Evolutionary conservation across 441 rosid species (phyloP).

Genomic region (Mallotus repandus): DNA sequence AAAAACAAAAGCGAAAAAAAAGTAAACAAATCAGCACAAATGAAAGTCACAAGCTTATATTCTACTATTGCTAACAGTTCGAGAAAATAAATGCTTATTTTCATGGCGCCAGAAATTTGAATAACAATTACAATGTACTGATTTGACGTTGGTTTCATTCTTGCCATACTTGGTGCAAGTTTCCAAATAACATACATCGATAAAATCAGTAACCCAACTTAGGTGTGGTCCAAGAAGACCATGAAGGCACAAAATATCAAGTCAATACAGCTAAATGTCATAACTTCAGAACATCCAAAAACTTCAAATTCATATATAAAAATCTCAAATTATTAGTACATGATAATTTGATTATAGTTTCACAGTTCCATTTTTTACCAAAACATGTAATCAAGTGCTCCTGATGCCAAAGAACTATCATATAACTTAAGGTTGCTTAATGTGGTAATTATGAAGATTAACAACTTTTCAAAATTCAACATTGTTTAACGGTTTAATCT

Average conservation of each 20-base stretch:
- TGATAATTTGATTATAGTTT: neutral
- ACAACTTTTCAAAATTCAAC: neutral
- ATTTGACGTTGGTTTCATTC: neutral
- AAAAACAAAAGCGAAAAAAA: neutral
- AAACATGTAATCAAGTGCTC: neutral
- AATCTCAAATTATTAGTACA: neutral
- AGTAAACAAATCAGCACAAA: slow-evolving; percentile 5
- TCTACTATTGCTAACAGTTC: neutral
- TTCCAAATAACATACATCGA: neutral
- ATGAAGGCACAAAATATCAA: neutral
- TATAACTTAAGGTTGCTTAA: neutral
- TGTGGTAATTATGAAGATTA: neutral
- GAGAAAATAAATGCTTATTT: neutral
- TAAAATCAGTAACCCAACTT: neutral
- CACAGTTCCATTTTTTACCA: neutral
- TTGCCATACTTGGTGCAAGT: neutral
- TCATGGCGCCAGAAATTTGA: neutral
- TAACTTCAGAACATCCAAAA: neutral
- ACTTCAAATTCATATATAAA: neutral
- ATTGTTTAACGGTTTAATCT: neutral
- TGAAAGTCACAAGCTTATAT: slow-evolving; percentile 5
- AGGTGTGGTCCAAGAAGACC: neutral
- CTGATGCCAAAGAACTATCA: neutral
- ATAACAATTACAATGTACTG: neutral
- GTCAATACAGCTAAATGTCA: neutral